Evolutionary conservation across 805 yeast species (phyloP).

Genomic region (Scheffersomyces lignosus): DNA sequence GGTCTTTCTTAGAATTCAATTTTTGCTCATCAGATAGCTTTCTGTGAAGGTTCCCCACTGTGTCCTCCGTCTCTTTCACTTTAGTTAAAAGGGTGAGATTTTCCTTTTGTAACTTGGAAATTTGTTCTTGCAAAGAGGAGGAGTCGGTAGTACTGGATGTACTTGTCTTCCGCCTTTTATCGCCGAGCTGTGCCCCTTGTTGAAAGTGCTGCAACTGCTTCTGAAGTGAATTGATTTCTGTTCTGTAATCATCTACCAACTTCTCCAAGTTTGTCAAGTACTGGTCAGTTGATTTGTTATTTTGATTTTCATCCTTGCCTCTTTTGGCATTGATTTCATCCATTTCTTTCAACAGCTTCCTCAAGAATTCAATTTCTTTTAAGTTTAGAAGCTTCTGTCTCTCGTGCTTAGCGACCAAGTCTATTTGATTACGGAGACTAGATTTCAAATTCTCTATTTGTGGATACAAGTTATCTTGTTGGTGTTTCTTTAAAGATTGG

Average conservation of each 20-base stretch:
- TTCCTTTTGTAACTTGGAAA: constrained; percentile 37
- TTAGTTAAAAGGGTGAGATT: constrained; percentile 38
- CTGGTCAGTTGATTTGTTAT: constrained; percentile 31
- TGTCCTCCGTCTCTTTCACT: constrained; percentile 35
- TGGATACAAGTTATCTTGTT: constrained; percentile 11
- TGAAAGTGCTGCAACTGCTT: constrained; percentile 32
- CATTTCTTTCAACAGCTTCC: constrained; percentile 54
- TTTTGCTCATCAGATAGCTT: constrained; percentile 28
- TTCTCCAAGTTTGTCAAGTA: constrained; percentile 43
- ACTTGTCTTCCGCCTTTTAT: constrained; percentile 25
- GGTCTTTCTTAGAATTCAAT: constrained; percentile 18
- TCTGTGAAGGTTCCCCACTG: constrained; percentile 33
- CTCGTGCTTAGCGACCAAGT: constrained; percentile 39
- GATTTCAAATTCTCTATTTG: constrained; percentile 13
- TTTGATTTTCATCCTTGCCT: constrained; percentile 11
- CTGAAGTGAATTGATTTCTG: constrained; percentile 46
- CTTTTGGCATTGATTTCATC: constrained; percentile 32
- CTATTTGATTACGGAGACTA: constrained; percentile 12
- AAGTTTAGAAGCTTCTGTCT: constrained; percentile 52
- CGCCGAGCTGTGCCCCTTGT: constrained; percentile 19
- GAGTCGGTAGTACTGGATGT: neutral
- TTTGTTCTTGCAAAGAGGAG: constrained; percentile 20
- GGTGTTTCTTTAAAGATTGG: constrained; percentile 4
- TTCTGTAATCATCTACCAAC: constrained; percentile 56
- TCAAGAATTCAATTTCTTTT: constrained; percentile 58